A percentile compares a stretch with the other conserved stretches of the same genome.
Conservation (phyloP, 2,329 filamentous ascomycete species). For the Akanthomyces muscarius region DNA sequence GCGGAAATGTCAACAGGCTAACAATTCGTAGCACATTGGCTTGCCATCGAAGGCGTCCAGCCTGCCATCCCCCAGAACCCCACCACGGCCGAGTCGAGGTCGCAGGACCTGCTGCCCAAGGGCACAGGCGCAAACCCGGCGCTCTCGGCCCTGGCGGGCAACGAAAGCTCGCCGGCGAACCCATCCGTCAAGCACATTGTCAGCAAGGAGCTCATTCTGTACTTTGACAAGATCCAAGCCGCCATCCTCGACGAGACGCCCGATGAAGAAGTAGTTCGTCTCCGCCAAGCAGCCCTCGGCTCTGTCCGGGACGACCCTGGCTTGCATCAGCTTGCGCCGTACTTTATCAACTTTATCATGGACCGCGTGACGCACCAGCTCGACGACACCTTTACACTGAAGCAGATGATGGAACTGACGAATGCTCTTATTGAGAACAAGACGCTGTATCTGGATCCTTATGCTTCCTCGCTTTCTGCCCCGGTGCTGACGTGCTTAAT, state of each 20-base stretch:
- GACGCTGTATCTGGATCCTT: conserved; percentile 66
- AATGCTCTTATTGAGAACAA: conserved; percentile 80
- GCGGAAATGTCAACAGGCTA: background rate
- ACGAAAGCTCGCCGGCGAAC: conserved; percentile 79
- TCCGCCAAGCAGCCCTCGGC: conserved; percentile 79
- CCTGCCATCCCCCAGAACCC: conserved; percentile 96
- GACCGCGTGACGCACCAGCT: conserved; percentile 94
- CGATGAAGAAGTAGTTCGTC: conserved; percentile 66
- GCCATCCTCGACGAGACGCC: conserved; percentile 85
- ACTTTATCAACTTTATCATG: conserved; percentile 92
- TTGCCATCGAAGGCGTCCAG: conserved; percentile 95
- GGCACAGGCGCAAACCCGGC: conserved; percentile 83
- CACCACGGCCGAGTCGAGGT: conserved; percentile 75
- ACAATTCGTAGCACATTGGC: conserved; percentile 73
- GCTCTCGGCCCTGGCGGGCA: conserved; percentile 74
- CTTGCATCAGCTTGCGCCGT: conserved; percentile 90
- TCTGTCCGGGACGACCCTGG: conserved; percentile 86
- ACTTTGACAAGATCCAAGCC: conserved; percentile 91
- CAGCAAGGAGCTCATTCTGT: conserved; percentile 91
- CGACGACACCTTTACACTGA: conserved; percentile 83
- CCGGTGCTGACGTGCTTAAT: conserved; percentile 89
- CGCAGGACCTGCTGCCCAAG: conserved; percentile 84
- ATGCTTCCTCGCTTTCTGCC: conserved; percentile 66
- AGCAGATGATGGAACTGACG: conserved; percentile 88
- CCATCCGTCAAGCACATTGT: conserved; percentile 94